phyloP scores from a whole-genome alignment of 2,329 filamentous ascomycete species.

The Raffaelea deltoideospora region DNA sequence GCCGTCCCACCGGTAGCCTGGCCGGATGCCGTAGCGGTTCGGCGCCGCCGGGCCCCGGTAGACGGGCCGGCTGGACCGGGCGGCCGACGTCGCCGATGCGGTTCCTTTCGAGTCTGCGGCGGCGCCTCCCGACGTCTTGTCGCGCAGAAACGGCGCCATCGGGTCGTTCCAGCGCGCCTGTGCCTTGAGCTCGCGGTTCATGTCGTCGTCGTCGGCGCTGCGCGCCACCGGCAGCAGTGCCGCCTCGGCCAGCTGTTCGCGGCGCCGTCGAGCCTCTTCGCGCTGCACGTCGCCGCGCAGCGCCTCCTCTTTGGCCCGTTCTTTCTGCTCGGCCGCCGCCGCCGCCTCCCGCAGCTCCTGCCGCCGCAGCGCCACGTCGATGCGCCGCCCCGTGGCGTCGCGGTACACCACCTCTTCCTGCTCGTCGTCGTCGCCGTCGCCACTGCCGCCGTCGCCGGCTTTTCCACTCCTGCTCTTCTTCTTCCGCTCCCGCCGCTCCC shows the following conservation, averaged over 20 bases:
- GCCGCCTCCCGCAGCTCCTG: slow-evolving; percentile 61
- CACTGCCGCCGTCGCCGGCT: slow-evolving; percentile 81
- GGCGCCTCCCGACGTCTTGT: slow-evolving; percentile 19
- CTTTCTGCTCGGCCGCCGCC: slow-evolving; percentile 55
- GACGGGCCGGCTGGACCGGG: slow-evolving; percentile 34
- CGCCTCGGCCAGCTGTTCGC: slow-evolving; percentile 61
- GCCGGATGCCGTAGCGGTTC: slow-evolving; percentile 85
- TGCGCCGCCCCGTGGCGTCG: slow-evolving; percentile 84
- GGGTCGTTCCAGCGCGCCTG: slow-evolving; percentile 85
- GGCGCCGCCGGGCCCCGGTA: slow-evolving; percentile 73
- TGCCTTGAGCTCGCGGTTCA: slow-evolving; percentile 73
- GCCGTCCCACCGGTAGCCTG: slow-evolving; percentile 91
- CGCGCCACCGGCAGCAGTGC: slow-evolving; percentile 69
- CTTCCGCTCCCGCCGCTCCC: slow-evolving; percentile 16
- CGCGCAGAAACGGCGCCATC: slow-evolving; percentile 60
- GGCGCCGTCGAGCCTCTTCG: slow-evolving; percentile 46
- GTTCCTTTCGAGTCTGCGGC: slow-evolving; percentile 2
- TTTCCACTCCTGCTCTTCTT: slow-evolving; percentile 21
- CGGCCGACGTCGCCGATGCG: too few relatives aligned
- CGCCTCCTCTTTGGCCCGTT: slow-evolving; percentile 50
- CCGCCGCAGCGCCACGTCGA: slow-evolving; percentile 82
- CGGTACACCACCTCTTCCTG: slow-evolving; percentile 78
- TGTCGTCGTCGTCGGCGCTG: slow-evolving; percentile 64
- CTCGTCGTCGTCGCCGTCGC: slow-evolving; percentile 50
- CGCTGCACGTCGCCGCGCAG: slow-evolving; percentile 78